Evolutionary conservation across 1,284 basidiomycete species (phyloP), one percentile per base, ranked within the genome.

Genomic region (Leccinum solheimii): DNA sequence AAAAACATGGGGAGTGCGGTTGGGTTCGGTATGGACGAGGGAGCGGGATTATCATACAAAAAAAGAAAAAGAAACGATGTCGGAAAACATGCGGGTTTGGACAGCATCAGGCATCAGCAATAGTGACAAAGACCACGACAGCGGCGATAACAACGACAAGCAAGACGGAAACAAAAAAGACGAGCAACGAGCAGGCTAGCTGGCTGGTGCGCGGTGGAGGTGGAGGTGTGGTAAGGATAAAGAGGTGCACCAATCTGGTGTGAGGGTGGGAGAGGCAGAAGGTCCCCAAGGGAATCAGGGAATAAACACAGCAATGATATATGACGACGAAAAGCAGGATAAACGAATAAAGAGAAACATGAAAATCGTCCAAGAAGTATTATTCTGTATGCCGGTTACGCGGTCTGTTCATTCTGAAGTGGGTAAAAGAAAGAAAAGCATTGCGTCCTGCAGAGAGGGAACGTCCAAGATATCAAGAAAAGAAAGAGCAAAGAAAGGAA

Each of bases 401-500:
- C 48, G 14, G 21, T 49, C 48, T 49, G 48, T 49, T 49, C 48
- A 21, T 48, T 48, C 45, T 21, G 45, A 21, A 19, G n/a, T 11
- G 43, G 43, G 43, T 45, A n/a, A 45, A 11, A 45, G 43, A 45
- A 45, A 45, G n/a, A 45, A 16, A 57, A 45, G 32, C n/a, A 51
- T 40, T 57, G 60, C 32, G 67, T 71, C 62, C 67, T 56, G 56
- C 52, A 54, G 48, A 55, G 38, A 16, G 40, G 32, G n/a, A 59
- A 27, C 55, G 72, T 71, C 68, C 73, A 72, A 75, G 65, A 74
- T 55, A 64, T 30, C 70, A 72, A 70, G 61, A 66, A 67, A 59
- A 38, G 52, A 54, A 14, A 49, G 21, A 49, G 5, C 45, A 49
- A 49, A 49, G 21, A 23, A 23, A 23, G 45, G 21, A 16, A 49